A percentile compares a stretch with the other conserved stretches of the same genome.
Evolutionary conservation across 148 eudicot genomes (phyloP).

Genomic region (Chenopodium quinoa): DNA sequence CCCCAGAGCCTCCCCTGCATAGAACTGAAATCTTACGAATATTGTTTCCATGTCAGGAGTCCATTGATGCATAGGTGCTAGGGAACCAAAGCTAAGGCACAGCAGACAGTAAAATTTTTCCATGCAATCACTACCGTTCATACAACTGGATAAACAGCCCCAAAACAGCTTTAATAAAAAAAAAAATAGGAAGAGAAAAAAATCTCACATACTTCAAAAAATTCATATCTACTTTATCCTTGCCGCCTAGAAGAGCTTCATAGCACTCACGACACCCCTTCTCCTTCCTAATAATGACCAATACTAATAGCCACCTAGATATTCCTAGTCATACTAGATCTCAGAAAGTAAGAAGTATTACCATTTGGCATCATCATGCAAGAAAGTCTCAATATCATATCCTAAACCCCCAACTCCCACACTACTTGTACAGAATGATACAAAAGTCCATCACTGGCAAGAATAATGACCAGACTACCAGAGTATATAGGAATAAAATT

Average conservation of each 20-base stretch:
- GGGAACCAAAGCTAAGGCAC: neutral
- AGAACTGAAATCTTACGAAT: neutral
- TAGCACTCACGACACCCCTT: no score
- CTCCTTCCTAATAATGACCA: no score
- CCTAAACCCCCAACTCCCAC: neutral
- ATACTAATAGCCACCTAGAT: no score
- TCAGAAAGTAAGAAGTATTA: no score
- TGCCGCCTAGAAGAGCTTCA: neutral
- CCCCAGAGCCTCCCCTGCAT: neutral
- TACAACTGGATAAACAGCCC: neutral
- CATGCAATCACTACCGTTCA: neutral
- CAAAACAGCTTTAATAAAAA: neutral
- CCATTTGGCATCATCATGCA: no score
- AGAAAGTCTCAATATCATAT: neutral
- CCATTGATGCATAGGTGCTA: no score
- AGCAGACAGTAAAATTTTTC: neutral
- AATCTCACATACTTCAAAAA: neutral
- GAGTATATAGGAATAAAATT: neutral
- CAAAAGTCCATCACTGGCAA: neutral
- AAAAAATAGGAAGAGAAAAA: neutral
- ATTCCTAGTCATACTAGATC: no score
- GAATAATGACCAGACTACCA: no score
- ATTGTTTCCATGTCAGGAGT: neutral
- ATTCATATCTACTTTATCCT: neutral
- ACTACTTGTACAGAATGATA: neutral